Percentiles rank a stretch among this genome's conserved stretches.
Conservation (phyloP, 352 stramenopile genomes). For the Phytopythium helicoides region DNA sequence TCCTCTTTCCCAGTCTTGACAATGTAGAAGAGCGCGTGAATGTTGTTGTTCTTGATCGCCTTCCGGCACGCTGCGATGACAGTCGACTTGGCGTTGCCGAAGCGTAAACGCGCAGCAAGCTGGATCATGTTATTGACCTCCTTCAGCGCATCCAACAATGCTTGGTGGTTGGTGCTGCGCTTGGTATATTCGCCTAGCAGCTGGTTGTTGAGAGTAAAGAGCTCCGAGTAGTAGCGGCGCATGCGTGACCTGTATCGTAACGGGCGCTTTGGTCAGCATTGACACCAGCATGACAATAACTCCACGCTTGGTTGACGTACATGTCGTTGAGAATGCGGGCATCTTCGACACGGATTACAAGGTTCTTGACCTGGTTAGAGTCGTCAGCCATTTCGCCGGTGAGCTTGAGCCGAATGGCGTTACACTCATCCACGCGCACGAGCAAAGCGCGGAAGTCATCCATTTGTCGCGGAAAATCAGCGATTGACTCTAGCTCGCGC, state of each 20-base stretch:
- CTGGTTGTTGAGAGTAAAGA: slow-evolving; percentile 91
- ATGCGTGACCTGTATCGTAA: slow-evolving; percentile 52
- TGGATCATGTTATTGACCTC: slow-evolving; percentile 93
- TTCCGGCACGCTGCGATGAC: slow-evolving; percentile 84
- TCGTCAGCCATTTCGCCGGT: slow-evolving; percentile 93
- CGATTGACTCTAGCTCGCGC: slow-evolving; percentile 79
- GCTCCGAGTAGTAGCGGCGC: slow-evolving; percentile 86
- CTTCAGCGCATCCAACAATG: slow-evolving; percentile 88
- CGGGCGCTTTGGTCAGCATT: background rate
- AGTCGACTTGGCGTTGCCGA: slow-evolving; percentile 80
- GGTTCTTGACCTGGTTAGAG: slow-evolving; percentile 89
- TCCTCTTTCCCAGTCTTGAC: slow-evolving; percentile 85
- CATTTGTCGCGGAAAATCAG: slow-evolving; percentile 89
- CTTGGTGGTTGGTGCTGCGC: slow-evolving; percentile 89
- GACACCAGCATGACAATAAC: background rate
- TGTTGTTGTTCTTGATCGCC: slow-evolving; percentile 90
- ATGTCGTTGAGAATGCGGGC: slow-evolving; percentile 92
- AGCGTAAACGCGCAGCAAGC: slow-evolving; percentile 81
- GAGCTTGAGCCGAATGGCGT: slow-evolving; percentile 86
- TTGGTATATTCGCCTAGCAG: slow-evolving; percentile 92
- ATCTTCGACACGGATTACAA: slow-evolving; percentile 91
- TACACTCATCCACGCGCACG: slow-evolving; percentile 83
- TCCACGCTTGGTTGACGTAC: slow-evolving; percentile 28
- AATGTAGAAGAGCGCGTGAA: slow-evolving; percentile 84
- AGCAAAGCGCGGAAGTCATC: slow-evolving; percentile 72